These are phyloP conservation scores for Phlyctochytrium arcticum DNA, from an alignment of 192 early-diverging fungal species.

Conservation along the genomic window DNA sequence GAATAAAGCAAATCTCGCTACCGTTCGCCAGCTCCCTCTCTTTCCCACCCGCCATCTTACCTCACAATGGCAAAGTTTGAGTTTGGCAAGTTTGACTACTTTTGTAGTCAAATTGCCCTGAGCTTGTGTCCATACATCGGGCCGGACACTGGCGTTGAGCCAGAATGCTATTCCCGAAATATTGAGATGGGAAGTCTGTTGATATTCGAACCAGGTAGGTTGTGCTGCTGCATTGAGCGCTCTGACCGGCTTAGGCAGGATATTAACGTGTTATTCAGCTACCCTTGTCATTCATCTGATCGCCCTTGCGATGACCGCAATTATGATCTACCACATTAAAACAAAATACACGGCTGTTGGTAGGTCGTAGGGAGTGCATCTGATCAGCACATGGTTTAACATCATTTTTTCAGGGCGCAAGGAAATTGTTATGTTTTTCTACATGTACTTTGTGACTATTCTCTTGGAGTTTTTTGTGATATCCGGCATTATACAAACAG, in stretches of 20 bases:
- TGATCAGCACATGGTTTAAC: neutral
- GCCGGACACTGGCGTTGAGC: conserved; percentile 65
- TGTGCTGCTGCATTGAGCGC: neutral
- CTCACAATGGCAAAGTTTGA: conserved; percentile 16
- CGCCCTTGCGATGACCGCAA: conserved; percentile 90
- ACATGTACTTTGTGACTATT: conserved; percentile 82
- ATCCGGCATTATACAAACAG: conserved; percentile 87
- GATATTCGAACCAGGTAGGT: conserved; percentile 81
- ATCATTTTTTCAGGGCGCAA: conserved; percentile 68
- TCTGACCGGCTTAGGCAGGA: neutral
- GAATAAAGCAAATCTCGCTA: too few relatives aligned
- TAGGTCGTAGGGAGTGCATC: conserved; percentile 33
- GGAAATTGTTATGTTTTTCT: conserved; percentile 99
- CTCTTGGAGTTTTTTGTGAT: conserved; percentile 87
- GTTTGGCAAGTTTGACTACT: conserved; percentile 87
- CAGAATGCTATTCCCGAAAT: conserved; percentile 92
- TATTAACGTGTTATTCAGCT: conserved; percentile 38
- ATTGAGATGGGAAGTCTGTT: conserved; percentile 79
- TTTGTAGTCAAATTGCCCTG: conserved; percentile 80
- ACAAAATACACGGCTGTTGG: conserved; percentile 99
- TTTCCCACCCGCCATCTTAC: neutral
- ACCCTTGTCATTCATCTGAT: conserved; percentile 91
- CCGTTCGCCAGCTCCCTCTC: too few relatives aligned
- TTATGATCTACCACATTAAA: conserved; percentile 98
- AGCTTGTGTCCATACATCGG: conserved; percentile 91